Evolutionary conservation across 768 basidiomycete species (phyloP).

Genomic region (Lactifluus pinguis): DNA sequence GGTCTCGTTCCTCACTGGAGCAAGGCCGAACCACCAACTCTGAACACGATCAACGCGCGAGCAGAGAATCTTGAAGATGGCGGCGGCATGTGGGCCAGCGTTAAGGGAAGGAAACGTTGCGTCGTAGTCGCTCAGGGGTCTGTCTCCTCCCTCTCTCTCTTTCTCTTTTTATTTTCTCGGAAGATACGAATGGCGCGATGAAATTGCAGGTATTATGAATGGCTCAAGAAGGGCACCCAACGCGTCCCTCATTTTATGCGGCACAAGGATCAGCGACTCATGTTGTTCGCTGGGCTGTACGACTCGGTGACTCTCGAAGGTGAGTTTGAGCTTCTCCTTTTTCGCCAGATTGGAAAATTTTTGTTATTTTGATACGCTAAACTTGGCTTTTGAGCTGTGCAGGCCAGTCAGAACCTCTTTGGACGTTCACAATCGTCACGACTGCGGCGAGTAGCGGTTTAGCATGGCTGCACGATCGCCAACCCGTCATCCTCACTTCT

Average conservation of each 20-base stretch:
- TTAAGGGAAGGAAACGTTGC: constrained; percentile 78
- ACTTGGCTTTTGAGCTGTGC: not conserved
- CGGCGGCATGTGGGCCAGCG: constrained; percentile 76
- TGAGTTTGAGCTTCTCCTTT: constrained; percentile 19
- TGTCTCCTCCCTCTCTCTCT: constrained; percentile 11
- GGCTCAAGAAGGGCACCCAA: constrained; percentile 76
- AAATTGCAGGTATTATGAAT: constrained; percentile 79
- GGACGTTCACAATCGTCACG: constrained; percentile 88
- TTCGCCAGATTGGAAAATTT: too few relatives aligned
- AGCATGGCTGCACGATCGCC: constrained; percentile 86
- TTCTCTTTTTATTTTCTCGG: not conserved
- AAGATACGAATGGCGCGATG: not conserved
- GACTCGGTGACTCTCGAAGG: constrained; percentile 65
- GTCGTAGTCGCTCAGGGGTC: constrained; percentile 76
- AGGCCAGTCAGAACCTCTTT: constrained; percentile 51
- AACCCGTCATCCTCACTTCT: constrained; percentile 69
- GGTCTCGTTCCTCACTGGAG: constrained; percentile 81
- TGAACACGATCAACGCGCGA: constrained; percentile 88
- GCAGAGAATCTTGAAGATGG: constrained; percentile 70
- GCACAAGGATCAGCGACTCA: constrained; percentile 48
- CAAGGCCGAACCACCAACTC: constrained; percentile 59
- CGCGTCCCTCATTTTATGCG: constrained; percentile 79
- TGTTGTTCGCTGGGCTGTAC: constrained; percentile 86
- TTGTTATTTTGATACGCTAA: not conserved
- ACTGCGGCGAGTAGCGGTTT: constrained; percentile 62